Evolutionary conservation across 371 early-diverging fungal genomes (phyloP).

Genomic region (Saksenaea oblongispora): DNA sequence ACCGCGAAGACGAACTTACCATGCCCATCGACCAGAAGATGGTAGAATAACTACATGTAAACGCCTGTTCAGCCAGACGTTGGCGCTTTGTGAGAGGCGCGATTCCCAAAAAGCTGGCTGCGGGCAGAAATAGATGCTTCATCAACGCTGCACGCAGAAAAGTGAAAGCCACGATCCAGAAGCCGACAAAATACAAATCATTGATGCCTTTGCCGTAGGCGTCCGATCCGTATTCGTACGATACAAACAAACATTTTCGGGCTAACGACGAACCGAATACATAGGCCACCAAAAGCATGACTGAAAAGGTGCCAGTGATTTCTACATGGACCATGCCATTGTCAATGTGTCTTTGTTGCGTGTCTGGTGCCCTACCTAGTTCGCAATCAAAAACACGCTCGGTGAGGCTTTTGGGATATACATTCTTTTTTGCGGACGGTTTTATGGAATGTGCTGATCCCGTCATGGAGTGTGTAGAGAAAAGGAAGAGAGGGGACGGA

Average conservation of each 20-base stretch:
- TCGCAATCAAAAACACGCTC: neutral
- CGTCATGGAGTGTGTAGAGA: neutral
- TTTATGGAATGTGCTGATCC: neutral
- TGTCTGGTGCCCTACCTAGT: neutral
- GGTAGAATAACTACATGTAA: slow-evolving; percentile 54
- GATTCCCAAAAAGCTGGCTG: slow-evolving; percentile 55
- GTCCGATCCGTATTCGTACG: slow-evolving; percentile 21
- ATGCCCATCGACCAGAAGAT: slow-evolving; percentile 66
- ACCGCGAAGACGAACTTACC: slow-evolving; percentile 33
- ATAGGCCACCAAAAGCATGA: slow-evolving; percentile 11
- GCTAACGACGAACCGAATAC: slow-evolving; percentile 22
- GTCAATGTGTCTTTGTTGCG: neutral
- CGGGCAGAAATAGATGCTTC: slow-evolving; percentile 59
- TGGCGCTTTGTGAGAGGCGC: slow-evolving; percentile 50
- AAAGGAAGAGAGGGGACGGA: neutral
- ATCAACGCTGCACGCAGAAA: slow-evolving; percentile 64
- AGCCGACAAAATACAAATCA: slow-evolving; percentile 62
- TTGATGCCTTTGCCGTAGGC: slow-evolving; percentile 48
- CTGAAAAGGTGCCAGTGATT: slow-evolving; percentile 16
- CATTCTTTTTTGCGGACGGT: neutral
- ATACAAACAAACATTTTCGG: slow-evolving; percentile 15
- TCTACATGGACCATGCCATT: slow-evolving; percentile 7
- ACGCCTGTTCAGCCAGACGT: slow-evolving; percentile 71
- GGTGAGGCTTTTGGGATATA: neutral
- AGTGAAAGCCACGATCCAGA: slow-evolving; percentile 75